Percentiles rank a stretch among this genome's conserved stretches.
These are phyloP conservation scores for Naganishia vaughanmartiniae DNA, from an alignment of 768 basidiomycete species.

Conservation along the genomic window DNA sequence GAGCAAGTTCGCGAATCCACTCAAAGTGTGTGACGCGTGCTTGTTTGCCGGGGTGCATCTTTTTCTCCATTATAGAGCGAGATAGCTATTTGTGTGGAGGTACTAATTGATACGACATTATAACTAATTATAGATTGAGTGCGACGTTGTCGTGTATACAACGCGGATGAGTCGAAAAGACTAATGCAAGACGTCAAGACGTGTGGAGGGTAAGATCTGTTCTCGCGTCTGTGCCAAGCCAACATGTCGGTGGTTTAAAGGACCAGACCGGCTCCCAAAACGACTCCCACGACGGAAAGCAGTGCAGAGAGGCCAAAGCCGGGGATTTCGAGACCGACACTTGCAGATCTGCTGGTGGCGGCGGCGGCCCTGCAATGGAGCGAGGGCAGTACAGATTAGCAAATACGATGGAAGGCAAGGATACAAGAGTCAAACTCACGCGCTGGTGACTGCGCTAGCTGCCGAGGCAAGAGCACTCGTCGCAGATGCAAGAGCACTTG, in stretches of 20 bases:
- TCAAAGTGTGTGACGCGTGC: too few species aligned
- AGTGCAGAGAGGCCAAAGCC: background rate
- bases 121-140: background rate
- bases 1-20: too few species aligned
- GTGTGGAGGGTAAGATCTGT: too few species aligned
- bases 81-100: background rate
- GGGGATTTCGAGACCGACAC: constrained; percentile 1
- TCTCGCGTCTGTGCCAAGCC: too few species aligned
- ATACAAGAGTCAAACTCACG: background rate
- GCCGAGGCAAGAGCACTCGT: constrained; percentile 26
- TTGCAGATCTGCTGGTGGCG: constrained; percentile 7
- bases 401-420: background rate
- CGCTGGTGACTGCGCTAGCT: constrained; percentile 28
- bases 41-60: too few species aligned
- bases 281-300: background rate
- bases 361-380: background rate
- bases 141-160: background rate
- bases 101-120: background rate
- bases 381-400: background rate
- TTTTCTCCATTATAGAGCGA: too few species aligned
- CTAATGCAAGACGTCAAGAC: too few species aligned
- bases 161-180: background rate
- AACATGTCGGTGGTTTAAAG: background rate
- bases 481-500: constrained; percentile 21
- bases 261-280: background rate